Percentiles rank a stretch among this genome's conserved stretches.
Conservation (phyloP, 2,329 filamentous ascomycete genomes). For the Cercospora beticola region DNA sequence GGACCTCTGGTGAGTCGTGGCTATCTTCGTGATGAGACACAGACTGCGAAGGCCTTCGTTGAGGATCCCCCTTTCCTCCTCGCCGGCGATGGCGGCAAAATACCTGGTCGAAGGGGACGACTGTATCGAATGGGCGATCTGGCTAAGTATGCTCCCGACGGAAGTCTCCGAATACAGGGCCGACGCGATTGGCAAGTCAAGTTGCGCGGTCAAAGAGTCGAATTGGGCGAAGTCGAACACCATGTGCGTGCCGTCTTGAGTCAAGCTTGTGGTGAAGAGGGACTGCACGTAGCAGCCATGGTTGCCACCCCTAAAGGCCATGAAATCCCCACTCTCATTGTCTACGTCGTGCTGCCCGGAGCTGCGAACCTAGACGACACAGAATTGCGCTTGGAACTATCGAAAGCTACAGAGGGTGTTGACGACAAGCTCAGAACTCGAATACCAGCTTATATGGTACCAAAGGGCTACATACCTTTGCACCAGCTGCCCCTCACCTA, state of each 20-base stretch:
- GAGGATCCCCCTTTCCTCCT: conserved; percentile 20
- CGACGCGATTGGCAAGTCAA: conserved; percentile 76
- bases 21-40: conserved; percentile 41
- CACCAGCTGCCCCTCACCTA: background rate
- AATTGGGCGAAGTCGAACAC: conserved; percentile 70
- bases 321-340: background rate
- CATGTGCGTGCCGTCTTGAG: conserved; percentile 14
- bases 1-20: conserved; percentile 48
- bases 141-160: conserved; percentile 40
- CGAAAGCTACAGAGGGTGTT: background rate
- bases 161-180: conserved; percentile 56
- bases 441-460: conserved; percentile 7
- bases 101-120: conserved; percentile 43
- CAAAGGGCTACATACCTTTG: conserved; percentile 1
- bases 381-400: background rate
- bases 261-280: background rate
- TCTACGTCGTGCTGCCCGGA: background rate
- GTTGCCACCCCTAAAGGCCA: background rate
- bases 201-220: conserved; percentile 72
- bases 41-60: conserved; percentile 35
- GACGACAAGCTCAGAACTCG: background rate
- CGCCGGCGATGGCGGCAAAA: background rate
- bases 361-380: background rate
- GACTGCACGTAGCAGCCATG: conserved; percentile 1
- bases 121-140: conserved; percentile 29